These are phyloP conservation scores for Thecaphora thlaspeos DNA, from an alignment of 1,284 basidiomycete genomes.

Conservation along the genomic window DNA sequence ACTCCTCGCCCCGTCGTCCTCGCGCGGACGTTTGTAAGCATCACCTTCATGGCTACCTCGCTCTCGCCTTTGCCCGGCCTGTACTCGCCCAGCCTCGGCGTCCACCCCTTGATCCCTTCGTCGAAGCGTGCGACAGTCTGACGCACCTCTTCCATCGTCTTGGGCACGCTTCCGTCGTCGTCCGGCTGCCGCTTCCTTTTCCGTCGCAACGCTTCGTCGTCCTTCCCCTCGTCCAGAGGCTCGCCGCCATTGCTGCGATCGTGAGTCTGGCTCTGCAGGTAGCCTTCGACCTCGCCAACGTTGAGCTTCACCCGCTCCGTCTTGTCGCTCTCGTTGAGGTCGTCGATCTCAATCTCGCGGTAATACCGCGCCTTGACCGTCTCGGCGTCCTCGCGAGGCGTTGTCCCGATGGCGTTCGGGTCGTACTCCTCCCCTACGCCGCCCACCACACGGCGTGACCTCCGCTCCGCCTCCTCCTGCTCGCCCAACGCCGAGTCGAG, in stretches of 20 bases:
- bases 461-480: constrained; percentile 20
- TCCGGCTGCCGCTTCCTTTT: too few relatives aligned
- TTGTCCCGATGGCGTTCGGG: constrained; percentile 2
- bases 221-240: neutral
- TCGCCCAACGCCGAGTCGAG: constrained; percentile 64
- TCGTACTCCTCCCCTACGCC: constrained; percentile 45
- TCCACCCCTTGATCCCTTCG: neutral
- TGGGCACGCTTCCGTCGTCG: too few relatives aligned
- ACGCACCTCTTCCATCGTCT: too few relatives aligned
- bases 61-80: constrained; percentile 1
- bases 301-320: constrained; percentile 74
- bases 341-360: constrained; percentile 78
- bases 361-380: constrained; percentile 60
- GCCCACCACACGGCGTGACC: constrained; percentile 37
- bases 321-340: constrained; percentile 71
- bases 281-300: constrained; percentile 61
- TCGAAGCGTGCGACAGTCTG: neutral
- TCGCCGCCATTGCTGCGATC: too few relatives aligned
- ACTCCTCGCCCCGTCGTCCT: constrained; percentile 1
- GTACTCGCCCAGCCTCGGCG: constrained; percentile 3
- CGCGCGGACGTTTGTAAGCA: constrained; percentile 16
- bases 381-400: constrained; percentile 7
- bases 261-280: constrained; percentile 42
- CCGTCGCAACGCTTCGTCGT: neutral
- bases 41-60: constrained; percentile 6